These are phyloP conservation scores for Polygonum aviculare DNA, from an alignment of 148 eudicot genomes.

Conservation along the genomic window DNA sequence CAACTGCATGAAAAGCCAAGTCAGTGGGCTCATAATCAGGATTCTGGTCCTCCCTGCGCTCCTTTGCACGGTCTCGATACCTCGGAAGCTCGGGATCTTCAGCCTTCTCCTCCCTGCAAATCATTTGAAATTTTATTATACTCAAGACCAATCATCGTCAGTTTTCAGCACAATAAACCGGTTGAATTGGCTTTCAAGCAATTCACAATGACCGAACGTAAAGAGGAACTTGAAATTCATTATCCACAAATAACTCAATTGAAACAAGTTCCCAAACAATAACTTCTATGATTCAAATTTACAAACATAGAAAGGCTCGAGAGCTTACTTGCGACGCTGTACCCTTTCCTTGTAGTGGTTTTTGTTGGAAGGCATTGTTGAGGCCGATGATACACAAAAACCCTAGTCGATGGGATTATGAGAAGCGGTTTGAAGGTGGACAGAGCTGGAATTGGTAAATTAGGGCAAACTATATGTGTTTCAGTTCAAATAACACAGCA, in stretches of 20 bases:
- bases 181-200: background rate
- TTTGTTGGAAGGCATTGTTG: constrained; percentile 34
- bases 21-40: constrained; percentile 89
- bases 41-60: constrained; percentile 90
- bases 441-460: background rate
- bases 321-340: constrained; percentile 29
- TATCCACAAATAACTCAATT: background rate
- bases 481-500: background rate
- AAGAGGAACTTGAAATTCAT: background rate
- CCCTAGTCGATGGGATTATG: background rate
- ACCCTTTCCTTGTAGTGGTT: constrained; percentile 29
- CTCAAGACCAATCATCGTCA: background rate
- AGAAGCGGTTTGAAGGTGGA: background rate
- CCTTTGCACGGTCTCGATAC: constrained; percentile 92
- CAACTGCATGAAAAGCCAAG: constrained; percentile 91
- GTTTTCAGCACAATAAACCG: background rate
- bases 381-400: constrained; percentile 4
- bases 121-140: background rate
- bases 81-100: constrained; percentile 73
- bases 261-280: background rate
- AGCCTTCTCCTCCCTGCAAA: constrained; percentile 79
- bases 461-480: background rate
- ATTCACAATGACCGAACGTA: background rate
- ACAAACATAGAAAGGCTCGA: background rate
- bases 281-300: background rate